phyloP scores from a whole-genome alignment of 331 rosid genomes.

The Saraca asoca region DNA sequence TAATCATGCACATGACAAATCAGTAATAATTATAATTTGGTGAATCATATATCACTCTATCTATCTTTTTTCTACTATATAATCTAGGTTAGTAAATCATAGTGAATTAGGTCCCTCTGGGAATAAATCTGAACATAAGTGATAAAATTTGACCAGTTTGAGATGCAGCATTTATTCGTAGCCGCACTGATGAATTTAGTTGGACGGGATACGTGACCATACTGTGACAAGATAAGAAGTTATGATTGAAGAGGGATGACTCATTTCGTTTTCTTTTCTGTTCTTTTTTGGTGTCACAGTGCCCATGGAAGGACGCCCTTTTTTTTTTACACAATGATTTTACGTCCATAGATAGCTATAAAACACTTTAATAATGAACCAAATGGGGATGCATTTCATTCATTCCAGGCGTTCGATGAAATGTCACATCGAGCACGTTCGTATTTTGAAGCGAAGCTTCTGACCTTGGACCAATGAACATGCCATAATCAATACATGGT shows the following conservation, averaged over 20 bases:
- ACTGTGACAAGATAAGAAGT: neutral
- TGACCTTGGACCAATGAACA: neutral
- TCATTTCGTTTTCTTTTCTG: neutral
- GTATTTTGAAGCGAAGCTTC: neutral
- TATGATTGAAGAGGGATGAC: neutral
- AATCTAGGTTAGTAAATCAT: no score
- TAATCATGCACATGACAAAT: no score
- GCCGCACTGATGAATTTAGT: no score
- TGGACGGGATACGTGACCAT: conserved; percentile 10
- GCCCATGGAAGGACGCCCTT: conserved; percentile 1
- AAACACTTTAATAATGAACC: neutral
- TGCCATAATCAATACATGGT: conserved; percentile 20
- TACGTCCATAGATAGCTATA: neutral
- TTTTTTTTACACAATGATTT: neutral
- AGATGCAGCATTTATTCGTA: no score
- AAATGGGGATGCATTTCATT: no score
- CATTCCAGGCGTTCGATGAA: no score
- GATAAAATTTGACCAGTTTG: no score
- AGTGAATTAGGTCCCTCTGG: no score
- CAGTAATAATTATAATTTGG: no score
- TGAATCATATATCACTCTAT: no score
- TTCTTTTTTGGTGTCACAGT: neutral
- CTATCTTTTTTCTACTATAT: no score
- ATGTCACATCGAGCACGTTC: neutral
- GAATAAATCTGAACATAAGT: no score